Base-by-base conservation (phyloP, 2,329 filamentous ascomycete genomes). In the Apiospora rasikravindrae region DNA sequence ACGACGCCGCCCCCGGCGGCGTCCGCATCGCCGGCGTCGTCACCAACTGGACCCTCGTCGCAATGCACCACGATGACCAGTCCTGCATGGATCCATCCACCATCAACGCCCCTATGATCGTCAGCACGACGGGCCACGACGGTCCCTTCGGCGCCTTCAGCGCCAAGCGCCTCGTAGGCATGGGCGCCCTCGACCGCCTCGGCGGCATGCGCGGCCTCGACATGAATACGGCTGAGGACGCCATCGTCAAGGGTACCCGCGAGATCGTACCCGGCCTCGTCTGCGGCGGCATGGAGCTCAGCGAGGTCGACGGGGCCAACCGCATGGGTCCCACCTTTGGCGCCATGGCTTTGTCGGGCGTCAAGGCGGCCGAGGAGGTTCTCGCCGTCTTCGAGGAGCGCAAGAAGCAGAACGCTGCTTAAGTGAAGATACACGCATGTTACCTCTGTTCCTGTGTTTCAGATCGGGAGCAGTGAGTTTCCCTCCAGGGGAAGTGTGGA, bases 21-120 rank as follows among this genome's bases (percentile, higher is more conserved):
- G 84, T 97, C 61, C 91, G 93, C 74, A 91, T 98, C 76, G 93
- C 94, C 11, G 95, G 95, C 78, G 95, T 98, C 1, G 95, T 98
- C 71, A 97, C 94, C 79, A 98, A 98, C 88, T 98, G 95, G 95
- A 98, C 95, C 0, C 88, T 98, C 37, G 95, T 98, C 68, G 90
- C 92, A 61, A 93, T 96, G 87, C 92, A 95, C 83, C 93, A 95
- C 83, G 93, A 95, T 80, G 93, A 96, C 81, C 94, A 97, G 86
- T 93, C 90, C 74, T 98, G 95, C 92, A 97, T 98, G 95, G 95
- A 98, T 82, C 95, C 95, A 77, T 97, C 96, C 89, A 98, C 95
- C 78, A 97, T 98, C 89, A 98, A 97, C 81, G 94, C 94, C 0
- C 94, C 95, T 1, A 83, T 98, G 73, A 87, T 98, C 80, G 93